A percentile compares a stretch with the other conserved stretches of the same genome.
Evolutionary conservation across 1,284 basidiomycete genomes (phyloP).

Genomic region (Apiotrichum brassicae): DNA sequence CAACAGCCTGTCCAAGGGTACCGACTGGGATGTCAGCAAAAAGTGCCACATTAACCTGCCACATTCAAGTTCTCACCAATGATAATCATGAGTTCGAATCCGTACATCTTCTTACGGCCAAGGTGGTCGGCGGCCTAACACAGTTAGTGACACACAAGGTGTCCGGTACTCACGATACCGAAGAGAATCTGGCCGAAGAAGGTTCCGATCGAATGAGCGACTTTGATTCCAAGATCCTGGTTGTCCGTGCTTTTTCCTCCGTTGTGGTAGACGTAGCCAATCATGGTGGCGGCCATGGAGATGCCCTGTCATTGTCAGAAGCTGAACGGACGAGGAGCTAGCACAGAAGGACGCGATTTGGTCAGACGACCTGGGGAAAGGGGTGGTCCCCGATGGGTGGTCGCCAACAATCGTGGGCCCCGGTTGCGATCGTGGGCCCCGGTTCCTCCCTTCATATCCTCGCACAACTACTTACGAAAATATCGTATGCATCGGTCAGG

Average conservation of each 20-base stretch:
- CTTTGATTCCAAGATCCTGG: conserved; percentile 64
- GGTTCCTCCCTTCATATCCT: too few species aligned
- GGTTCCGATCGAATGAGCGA: conserved; percentile 54
- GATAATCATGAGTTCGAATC: conserved; percentile 44
- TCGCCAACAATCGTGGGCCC: too few species aligned
- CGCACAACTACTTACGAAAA: too few species aligned
- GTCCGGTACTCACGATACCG: conserved; percentile 31
- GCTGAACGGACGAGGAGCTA: too few species aligned
- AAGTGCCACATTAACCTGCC: background rate
- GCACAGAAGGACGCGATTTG: too few species aligned
- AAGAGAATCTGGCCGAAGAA: conserved; percentile 49
- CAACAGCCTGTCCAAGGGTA: conserved; percentile 50
- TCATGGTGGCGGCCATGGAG: conserved; percentile 67
- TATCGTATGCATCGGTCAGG: conserved; percentile 50
- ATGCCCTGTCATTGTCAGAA: too few species aligned
- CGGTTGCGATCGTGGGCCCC: too few species aligned
- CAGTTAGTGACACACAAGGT: background rate
- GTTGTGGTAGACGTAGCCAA: conserved; percentile 65
- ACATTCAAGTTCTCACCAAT: conserved; percentile 3
- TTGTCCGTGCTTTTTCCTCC: conserved; percentile 48
- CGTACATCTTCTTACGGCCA: conserved; percentile 51
- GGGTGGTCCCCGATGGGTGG: too few species aligned
- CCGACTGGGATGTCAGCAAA: conserved; percentile 19
- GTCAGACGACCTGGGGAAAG: too few species aligned
- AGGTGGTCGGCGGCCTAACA: conserved; percentile 45